Percentiles rank a stretch among this genome's conserved stretches.
phyloP scores from a whole-genome alignment of 345 rosid species.

The Ceriops decandra region DNA sequence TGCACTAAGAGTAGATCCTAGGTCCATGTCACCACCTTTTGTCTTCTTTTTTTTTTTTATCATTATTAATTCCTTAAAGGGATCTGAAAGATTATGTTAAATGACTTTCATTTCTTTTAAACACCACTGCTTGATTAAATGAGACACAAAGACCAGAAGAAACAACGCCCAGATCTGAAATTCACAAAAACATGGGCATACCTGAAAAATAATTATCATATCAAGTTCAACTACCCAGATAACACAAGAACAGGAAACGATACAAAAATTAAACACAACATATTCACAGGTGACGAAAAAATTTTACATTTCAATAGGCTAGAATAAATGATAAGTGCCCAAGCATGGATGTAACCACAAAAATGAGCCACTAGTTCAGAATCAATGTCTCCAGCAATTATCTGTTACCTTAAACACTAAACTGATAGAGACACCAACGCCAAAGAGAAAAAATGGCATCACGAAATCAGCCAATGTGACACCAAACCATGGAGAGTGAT shows the following conservation, averaged over 20 bases:
- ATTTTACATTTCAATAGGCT: neutral
- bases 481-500: constrained; percentile 65
- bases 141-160: neutral
- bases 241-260: neutral
- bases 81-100: neutral
- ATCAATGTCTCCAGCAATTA: neutral
- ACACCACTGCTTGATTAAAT: neutral
- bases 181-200: neutral
- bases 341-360: neutral
- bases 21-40: neutral
- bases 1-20: too few relatives aligned
- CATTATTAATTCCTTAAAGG: neutral
- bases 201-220: too few relatives aligned
- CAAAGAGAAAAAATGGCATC: constrained; percentile 59
- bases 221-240: too few relatives aligned
- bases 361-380: too few relatives aligned
- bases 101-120: neutral
- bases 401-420: constrained; percentile 41
- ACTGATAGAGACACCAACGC: constrained; percentile 50
- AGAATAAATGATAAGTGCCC: neutral
- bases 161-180: neutral
- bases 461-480: constrained; percentile 56
- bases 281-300: neutral
- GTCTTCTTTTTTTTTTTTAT: too few relatives aligned
- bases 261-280: neutral